Conservation (phyloP, 768 basidiomycete genomes). For the Fomitopsis pulvina region DNA sequence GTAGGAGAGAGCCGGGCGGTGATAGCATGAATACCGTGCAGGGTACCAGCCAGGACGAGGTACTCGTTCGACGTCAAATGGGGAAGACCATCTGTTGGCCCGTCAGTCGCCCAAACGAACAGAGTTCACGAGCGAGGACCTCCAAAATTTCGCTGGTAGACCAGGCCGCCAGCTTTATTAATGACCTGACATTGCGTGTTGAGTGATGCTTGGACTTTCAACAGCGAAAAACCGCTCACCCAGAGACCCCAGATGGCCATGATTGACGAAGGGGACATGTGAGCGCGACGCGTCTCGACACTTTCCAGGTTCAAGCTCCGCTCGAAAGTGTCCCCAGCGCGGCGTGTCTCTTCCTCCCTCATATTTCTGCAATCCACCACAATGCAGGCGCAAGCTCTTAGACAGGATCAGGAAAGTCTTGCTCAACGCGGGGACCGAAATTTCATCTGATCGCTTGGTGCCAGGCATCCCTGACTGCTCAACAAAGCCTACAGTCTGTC, state of each 20-base stretch:
- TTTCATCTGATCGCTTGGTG: no score
- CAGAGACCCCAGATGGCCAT: conserved; percentile 83
- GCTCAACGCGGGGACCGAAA: no score
- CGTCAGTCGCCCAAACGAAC: background rate
- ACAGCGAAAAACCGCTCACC: conserved; percentile 38
- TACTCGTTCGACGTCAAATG: conserved; percentile 90
- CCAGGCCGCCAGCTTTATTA: conserved; percentile 96
- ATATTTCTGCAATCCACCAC: background rate
- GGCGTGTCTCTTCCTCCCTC: background rate
- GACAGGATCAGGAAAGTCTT: conserved; percentile 13
- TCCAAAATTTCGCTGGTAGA: conserved; percentile 89
- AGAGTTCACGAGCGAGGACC: conserved; percentile 37
- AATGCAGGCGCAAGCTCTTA: conserved; percentile 36
- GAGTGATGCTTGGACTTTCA: background rate
- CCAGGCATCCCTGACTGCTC: conserved; percentile 25
- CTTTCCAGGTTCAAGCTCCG: conserved; percentile 13
- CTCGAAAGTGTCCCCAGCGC: background rate
- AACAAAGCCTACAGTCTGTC: conserved; percentile 65
- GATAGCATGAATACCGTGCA: conserved; percentile 99
- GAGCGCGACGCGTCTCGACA: conserved; percentile 17
- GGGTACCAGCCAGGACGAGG: conserved; percentile 90
- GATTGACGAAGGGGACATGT: conserved; percentile 12
- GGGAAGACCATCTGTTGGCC: conserved; percentile 74
- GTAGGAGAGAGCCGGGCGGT: conserved; percentile 85
- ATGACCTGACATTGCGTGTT: conserved; percentile 55